phyloP scores from a whole-genome alignment of 352 stramenopile species.

The Phytophthora vignae region DNA sequence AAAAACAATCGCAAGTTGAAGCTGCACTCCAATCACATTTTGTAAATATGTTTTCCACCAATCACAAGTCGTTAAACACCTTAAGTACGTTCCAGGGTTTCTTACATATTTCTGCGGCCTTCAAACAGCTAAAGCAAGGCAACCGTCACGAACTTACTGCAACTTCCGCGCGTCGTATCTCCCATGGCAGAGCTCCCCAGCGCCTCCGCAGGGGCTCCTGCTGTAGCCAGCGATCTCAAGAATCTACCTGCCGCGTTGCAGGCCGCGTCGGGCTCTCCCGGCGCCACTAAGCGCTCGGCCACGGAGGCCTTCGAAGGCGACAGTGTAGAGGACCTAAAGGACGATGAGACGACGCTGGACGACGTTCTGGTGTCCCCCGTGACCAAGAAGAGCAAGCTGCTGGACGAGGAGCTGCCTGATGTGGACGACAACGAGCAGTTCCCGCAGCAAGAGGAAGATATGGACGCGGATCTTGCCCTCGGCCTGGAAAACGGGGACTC shows the following conservation, averaged over 20 bases:
- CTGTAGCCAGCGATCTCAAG: slow-evolving; percentile 14
- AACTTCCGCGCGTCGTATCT: slow-evolving; percentile 1
- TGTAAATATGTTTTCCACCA: background rate
- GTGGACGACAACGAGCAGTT: slow-evolving; percentile 58
- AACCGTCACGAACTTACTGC: background rate
- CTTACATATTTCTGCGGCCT: background rate
- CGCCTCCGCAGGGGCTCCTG: background rate
- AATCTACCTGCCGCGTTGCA: background rate
- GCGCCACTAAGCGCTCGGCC: slow-evolving; percentile 34
- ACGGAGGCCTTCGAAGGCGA: slow-evolving; percentile 36
- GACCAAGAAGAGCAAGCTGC: slow-evolving; percentile 55
- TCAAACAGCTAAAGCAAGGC: background rate
- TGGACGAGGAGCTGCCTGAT: slow-evolving; percentile 57
- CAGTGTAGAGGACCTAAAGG: slow-evolving; percentile 34
- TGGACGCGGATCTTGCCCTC: slow-evolving; percentile 35
- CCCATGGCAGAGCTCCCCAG: slow-evolving; percentile 34
- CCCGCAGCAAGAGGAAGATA: slow-evolving; percentile 36
- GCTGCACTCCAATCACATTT: background rate
- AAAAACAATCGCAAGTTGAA: background rate
- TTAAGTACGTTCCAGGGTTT: background rate
- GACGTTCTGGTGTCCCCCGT: slow-evolving; percentile 66
- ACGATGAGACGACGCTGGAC: slow-evolving; percentile 63
- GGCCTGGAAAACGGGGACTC: slow-evolving; percentile 25
- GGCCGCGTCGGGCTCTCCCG: background rate
- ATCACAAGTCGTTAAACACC: background rate